phyloP scores from a whole-genome alignment of 2,329 filamentous ascomycete genomes.

The Ceratocystis variospora region DNA sequence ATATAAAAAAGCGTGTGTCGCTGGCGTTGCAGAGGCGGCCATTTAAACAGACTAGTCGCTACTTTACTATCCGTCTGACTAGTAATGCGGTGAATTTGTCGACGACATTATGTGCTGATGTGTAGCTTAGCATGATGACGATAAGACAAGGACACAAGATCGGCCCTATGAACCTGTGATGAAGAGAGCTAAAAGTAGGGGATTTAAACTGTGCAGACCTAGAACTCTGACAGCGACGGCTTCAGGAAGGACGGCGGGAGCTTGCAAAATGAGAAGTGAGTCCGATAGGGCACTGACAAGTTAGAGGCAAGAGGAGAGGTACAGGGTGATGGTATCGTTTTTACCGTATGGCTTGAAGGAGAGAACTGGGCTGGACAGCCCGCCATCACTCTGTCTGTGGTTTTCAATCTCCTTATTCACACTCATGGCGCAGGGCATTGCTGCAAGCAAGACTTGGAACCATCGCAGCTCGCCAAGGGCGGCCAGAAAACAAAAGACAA shows the following conservation, averaged over 20 bases:
- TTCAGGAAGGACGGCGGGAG: neutral
- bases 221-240: neutral
- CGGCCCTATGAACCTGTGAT: slow-evolving; percentile 22
- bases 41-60: neutral
- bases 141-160: slow-evolving; percentile 13
- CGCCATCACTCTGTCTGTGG: neutral
- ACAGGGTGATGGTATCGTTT: neutral
- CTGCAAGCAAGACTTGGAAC: too few relatives aligned
- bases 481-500: neutral
- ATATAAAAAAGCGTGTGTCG: slow-evolving; percentile 3
- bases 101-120: neutral
- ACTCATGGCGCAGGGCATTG: too few relatives aligned
- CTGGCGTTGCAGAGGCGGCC: neutral
- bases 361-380: too few relatives aligned
- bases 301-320: neutral
- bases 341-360: neutral
- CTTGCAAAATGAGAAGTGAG: neutral
- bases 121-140: neutral
- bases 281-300: neutral
- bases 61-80: neutral
- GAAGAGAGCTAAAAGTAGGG: slow-evolving; percentile 7
- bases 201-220: neutral
- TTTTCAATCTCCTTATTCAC: neutral
- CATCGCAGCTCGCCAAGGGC: neutral
- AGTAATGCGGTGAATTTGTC: neutral